Evolutionary conservation across 306 rosid species (phyloP).

Genomic region (Prosopis cineraria): DNA sequence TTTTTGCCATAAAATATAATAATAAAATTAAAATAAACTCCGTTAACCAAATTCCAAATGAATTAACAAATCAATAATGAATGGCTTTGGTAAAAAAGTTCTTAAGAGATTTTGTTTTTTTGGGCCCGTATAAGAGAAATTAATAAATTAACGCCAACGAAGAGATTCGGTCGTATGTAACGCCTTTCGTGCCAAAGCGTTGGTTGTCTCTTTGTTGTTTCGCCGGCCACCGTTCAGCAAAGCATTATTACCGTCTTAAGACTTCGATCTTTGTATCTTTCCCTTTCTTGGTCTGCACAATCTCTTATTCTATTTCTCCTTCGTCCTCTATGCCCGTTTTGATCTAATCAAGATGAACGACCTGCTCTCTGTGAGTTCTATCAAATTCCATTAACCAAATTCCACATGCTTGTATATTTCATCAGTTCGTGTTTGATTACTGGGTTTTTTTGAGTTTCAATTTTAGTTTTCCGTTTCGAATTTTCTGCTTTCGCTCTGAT

Average conservation of each 20-base stretch:
- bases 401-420: background rate
- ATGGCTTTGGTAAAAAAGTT: background rate
- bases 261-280: background rate
- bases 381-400: background rate
- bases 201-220: constrained; percentile 45
- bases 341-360: constrained; percentile 76
- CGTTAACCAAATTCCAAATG: background rate
- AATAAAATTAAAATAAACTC: no score
- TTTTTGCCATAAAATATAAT: no score
- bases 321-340: constrained; percentile 3
- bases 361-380: constrained; percentile 72
- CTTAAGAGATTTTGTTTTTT: background rate
- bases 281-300: background rate
- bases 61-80: background rate
- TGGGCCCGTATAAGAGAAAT: background rate
- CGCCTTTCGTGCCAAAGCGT: constrained; percentile 22
- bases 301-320: constrained; percentile 17
- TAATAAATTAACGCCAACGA: background rate
- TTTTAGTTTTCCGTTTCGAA: background rate
- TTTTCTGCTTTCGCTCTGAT: background rate
- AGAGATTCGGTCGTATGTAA: constrained; percentile 27
- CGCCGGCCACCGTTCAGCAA: constrained; percentile 51
- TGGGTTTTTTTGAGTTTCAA: constrained; percentile 6
- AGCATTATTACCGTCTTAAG: constrained; percentile 32
- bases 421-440: constrained; percentile 14